These are phyloP conservation scores for Cryptococcus neoformans DNA, from an alignment of 1,284 basidiomycete genomes.

Conservation along the genomic window DNA sequence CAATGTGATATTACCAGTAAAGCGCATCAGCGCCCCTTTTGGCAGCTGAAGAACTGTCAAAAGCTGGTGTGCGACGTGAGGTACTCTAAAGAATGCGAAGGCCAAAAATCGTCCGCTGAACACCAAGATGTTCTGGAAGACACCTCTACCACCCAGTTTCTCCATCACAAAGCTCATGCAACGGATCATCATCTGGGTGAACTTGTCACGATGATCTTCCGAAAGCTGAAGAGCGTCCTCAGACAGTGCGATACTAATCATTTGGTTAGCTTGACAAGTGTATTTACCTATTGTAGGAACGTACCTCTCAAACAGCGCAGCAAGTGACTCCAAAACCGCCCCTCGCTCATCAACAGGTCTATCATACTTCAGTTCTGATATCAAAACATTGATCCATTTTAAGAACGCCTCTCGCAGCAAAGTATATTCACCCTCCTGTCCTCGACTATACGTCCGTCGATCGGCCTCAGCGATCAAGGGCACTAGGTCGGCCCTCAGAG, in stretches of 20 bases:
- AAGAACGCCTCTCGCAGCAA: slow-evolving; percentile 40
- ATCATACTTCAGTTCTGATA: slow-evolving; percentile 47
- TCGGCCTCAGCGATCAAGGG: slow-evolving; percentile 43
- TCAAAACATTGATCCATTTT: slow-evolving; percentile 44
- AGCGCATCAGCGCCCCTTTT: slow-evolving; percentile 48
- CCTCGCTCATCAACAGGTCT: slow-evolving; percentile 52
- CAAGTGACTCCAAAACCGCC: slow-evolving; percentile 52
- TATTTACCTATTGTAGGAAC: neutral
- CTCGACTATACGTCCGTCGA: slow-evolving; percentile 31
- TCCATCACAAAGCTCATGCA: slow-evolving; percentile 53
- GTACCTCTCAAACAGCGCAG: slow-evolving; percentile 51
- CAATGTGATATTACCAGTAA: slow-evolving; percentile 33
- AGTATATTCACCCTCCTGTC: slow-evolving; percentile 29
- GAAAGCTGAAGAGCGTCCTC: slow-evolving; percentile 40
- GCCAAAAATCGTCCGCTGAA: slow-evolving; percentile 54
- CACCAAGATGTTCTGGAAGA: slow-evolving; percentile 55
- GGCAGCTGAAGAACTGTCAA: slow-evolving; percentile 52
- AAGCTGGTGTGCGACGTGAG: slow-evolving; percentile 53
- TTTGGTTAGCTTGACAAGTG: neutral
- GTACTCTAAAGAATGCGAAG: slow-evolving; percentile 55
- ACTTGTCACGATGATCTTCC: slow-evolving; percentile 32
- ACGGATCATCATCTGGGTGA: slow-evolving; percentile 47
- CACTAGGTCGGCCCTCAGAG: slow-evolving; percentile 44
- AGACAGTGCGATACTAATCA: slow-evolving; percentile 45
- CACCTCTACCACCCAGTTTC: slow-evolving; percentile 55